A percentile compares a stretch with the other conserved stretches of the same genome.
Conservation (phyloP, 2,329 filamentous ascomycete species). For the Westerdykella aurantiaca region DNA sequence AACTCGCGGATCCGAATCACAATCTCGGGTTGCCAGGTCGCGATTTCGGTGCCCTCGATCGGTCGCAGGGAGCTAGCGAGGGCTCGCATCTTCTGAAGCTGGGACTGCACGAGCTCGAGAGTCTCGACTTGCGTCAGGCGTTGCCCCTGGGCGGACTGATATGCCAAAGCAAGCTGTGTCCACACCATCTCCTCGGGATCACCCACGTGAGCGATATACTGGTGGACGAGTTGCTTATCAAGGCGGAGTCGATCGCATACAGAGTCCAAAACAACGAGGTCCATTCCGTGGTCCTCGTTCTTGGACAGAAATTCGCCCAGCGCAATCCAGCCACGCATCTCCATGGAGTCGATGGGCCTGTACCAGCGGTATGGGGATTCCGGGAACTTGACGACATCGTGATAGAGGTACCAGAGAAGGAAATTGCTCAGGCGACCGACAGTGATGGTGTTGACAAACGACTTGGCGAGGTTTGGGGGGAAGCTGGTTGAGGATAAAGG, state of each 20-base stretch:
- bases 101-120: conserved; percentile 7
- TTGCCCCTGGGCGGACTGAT: background rate
- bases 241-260: conserved; percentile 14
- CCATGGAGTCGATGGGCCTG: conserved; percentile 7
- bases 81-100: conserved; percentile 6
- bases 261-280: conserved; percentile 14
- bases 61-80: conserved; percentile 8
- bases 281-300: conserved; percentile 5
- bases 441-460: conserved; percentile 16
- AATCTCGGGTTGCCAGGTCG: conserved; percentile 5
- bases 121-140: conserved; percentile 1
- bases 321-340: conserved; percentile 21
- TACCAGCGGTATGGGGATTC: conserved; percentile 15
- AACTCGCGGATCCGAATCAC: background rate
- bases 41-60: conserved; percentile 4
- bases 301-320: conserved; percentile 10
- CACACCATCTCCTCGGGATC: conserved; percentile 13
- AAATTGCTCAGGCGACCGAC: conserved; percentile 15
- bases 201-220: conserved; percentile 10
- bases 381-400: conserved; percentile 18
- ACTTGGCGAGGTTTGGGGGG: conserved; percentile 6
- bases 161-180: conserved; percentile 6
- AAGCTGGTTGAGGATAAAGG: background rate
- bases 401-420: conserved; percentile 19
- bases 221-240: conserved; percentile 6